A percentile compares a stretch with the other conserved stretches of the same genome.
Evolutionary conservation across 768 basidiomycete genomes (phyloP).

Genomic region (Boletus coccyginus): DNA sequence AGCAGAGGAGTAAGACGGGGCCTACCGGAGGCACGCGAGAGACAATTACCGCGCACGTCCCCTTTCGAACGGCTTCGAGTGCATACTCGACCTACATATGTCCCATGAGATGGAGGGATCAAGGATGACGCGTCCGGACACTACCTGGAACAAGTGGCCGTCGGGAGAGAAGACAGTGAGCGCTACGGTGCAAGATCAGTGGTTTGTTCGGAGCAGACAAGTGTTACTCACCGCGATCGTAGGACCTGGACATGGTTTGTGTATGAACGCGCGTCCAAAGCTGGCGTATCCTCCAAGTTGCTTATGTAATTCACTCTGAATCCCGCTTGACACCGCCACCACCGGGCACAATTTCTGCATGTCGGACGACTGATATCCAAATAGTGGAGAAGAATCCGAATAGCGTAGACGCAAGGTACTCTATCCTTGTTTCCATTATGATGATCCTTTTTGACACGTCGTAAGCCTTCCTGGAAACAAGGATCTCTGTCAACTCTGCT

Average conservation of each 20-base stretch:
- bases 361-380: conserved; percentile 28
- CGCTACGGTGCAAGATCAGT: conserved; percentile 46
- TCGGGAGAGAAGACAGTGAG: conserved; percentile 98
- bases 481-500: conserved; percentile 53
- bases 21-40: not conserved
- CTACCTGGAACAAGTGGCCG: conserved; percentile 96
- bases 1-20: conserved; percentile 5
- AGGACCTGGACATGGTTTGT: conserved; percentile 80
- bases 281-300: conserved; percentile 17
- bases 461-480: conserved; percentile 13
- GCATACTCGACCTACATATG: conserved; percentile 91
- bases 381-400: conserved; percentile 12
- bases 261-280: conserved; percentile 50
- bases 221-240: conserved; percentile 84
- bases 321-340: conserved; percentile 8
- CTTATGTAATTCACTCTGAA: conserved; percentile 23
- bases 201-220: not conserved
- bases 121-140: conserved; percentile 28
- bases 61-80: conserved; percentile 93
- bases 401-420: conserved; percentile 12
- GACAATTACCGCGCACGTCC: conserved; percentile 85
- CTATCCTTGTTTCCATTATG: not conserved
- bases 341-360: not conserved
- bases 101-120: conserved; percentile 13
- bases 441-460: not conserved